Base-by-base conservation (phyloP, 495 filamentous ascomycete species). In the Trichoderma gamsii region DNA sequence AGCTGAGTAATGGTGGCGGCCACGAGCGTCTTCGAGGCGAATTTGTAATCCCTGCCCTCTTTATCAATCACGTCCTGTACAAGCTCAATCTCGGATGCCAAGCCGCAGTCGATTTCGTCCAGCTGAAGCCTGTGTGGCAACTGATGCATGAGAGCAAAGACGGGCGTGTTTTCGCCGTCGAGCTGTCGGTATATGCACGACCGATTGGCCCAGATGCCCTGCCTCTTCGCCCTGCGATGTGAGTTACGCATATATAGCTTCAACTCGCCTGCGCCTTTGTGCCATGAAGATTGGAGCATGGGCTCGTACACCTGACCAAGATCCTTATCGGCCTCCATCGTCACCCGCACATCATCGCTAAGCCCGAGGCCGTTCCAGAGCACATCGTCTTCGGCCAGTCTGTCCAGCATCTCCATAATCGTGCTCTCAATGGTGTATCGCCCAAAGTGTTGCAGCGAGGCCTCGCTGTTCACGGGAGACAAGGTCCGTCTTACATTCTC, bases 1-100 rank as follows among this genome's bases (percentile, higher is more conserved):
- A 79, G 75, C 69, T 82, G 78, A 68, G 77, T 81, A 67, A 80
- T 69, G 59, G 83, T 77, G 43, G 80, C 78, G 66, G 76, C 72
- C 25, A 69, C 63, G 16, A 80, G 74, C 44, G 59, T 52, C 68
- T 64, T 79, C 11, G 75, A 69, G 38, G 71, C 61, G 23, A 72
- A 76, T 7, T 38, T 67, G 43, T 73, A 74, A 66, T 52, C 70
- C 13, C 73, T 59, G 32, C 71, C 71, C 29, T 76, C 69, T 46
- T 70, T 69, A 66, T 76, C 71, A 69, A 76, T 77, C 18, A 77
- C 70, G 38, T 78, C 73, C n/a, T 61, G 71, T 13, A 71, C 70
- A 16, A 70, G 73, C 32, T 70, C 67, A 69, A 78, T 73, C 52
- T 77, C 72, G n/a, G 66, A 73, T 38, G 25, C 29, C 15, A 79